Percentiles rank a stretch among this genome's conserved stretches.
These are phyloP conservation scores for Penicillium crustosum DNA, from an alignment of 2,329 filamentous ascomycete genomes.

Conservation along the genomic window DNA sequence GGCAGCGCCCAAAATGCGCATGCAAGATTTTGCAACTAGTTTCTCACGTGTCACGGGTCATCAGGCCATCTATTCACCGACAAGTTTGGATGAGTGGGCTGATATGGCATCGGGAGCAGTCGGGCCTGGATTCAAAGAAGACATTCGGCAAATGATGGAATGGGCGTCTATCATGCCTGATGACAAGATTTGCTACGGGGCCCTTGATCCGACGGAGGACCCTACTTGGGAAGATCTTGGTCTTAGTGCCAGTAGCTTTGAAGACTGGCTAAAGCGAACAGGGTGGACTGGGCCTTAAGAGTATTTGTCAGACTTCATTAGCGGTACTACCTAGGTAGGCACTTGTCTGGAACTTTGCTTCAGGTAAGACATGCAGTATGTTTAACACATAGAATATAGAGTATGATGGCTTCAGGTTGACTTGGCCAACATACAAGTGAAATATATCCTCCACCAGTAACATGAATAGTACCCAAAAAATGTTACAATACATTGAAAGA, in stretches of 20 bases:
- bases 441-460: too few relatives aligned
- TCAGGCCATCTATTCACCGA: neutral
- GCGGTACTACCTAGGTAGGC: accelerated
- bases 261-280: neutral
- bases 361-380: too few relatives aligned
- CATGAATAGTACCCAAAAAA: too few relatives aligned
- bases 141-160: neutral
- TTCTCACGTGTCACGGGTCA: neutral
- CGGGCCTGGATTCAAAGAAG: neutral
- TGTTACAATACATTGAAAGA: too few relatives aligned
- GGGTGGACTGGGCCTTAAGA: too few relatives aligned
- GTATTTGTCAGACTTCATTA: too few relatives aligned
- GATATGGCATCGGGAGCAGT: neutral
- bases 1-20: neutral
- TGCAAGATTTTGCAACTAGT: neutral
- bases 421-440: too few relatives aligned
- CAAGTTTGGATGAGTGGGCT: neutral
- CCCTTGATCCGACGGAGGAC: neutral
- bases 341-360: too few relatives aligned
- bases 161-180: neutral
- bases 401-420: too few relatives aligned
- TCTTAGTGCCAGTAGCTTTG: neutral
- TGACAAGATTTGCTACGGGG: neutral
- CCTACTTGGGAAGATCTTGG: neutral
- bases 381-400: too few relatives aligned